A percentile compares a stretch with the other conserved stretches of the same genome.
These are phyloP conservation scores for Gillenia trifoliata DNA, from an alignment of 306 rosid species.

Conservation along the genomic window DNA sequence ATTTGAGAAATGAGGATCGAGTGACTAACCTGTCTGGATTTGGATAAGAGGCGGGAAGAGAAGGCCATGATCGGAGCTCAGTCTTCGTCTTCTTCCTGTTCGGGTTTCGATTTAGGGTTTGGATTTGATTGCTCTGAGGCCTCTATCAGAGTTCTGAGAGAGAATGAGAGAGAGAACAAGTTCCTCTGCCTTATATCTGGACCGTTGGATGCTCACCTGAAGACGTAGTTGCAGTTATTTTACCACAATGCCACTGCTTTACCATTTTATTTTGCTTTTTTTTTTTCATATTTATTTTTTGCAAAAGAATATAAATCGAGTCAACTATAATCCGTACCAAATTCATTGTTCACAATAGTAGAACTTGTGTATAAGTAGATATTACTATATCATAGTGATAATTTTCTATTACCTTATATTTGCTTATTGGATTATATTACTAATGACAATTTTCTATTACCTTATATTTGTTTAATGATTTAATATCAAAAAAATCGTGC, in stretches of 20 bases:
- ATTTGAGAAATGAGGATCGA: conserved; percentile 1
- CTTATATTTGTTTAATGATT: neutral
- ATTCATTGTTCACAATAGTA: too few relatives aligned
- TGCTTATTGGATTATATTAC: neutral
- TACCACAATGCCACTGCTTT: neutral
- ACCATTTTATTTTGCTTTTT: too few relatives aligned
- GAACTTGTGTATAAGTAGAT: too few relatives aligned
- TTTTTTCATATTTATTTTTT: too few relatives aligned
- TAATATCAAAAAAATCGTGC: too few relatives aligned
- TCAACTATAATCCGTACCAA: too few relatives aligned
- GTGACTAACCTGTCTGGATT: conserved; percentile 56
- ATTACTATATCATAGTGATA: too few relatives aligned
- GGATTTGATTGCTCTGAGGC: conserved; percentile 4
- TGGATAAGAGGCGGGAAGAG: conserved; percentile 62
- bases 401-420: too few relatives aligned
- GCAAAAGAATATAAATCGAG: too few relatives aligned
- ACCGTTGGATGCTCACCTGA: neutral
- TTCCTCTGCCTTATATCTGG: neutral
- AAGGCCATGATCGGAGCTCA: conserved; percentile 64
- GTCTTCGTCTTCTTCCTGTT: conserved; percentile 18
- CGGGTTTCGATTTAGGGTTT: conserved; percentile 23
- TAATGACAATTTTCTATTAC: too few relatives aligned
- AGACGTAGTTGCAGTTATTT: neutral
- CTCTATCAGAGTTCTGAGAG: neutral
- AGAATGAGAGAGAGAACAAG: neutral